Evolutionary conservation across 2,329 filamentous ascomycete genomes (phyloP).

Genomic region (Exophiala bonariae): DNA sequence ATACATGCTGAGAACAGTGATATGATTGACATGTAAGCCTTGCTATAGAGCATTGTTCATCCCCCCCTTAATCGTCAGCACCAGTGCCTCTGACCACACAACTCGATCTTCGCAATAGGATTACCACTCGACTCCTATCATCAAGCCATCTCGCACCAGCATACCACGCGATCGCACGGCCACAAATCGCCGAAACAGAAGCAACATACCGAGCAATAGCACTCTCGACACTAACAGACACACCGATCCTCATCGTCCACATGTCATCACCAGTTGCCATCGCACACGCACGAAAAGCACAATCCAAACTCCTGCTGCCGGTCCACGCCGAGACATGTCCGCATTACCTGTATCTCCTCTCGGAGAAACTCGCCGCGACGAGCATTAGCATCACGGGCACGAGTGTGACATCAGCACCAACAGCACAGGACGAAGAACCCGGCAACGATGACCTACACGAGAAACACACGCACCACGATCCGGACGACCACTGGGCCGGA

Average conservation of each 20-base stretch:
- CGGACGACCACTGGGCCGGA: conserved; percentile 43
- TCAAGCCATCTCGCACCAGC: conserved; percentile 28
- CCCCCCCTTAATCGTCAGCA: too few relatives aligned
- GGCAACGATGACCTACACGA: conserved; percentile 20
- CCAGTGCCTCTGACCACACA: too few relatives aligned
- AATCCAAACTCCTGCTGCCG: conserved; percentile 49
- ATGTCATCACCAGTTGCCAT: conserved; percentile 51
- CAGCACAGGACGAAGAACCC: conserved; percentile 32
- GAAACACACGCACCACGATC: conserved; percentile 28
- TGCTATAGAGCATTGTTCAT: too few relatives aligned
- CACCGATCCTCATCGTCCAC: conserved; percentile 56
- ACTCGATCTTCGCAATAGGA: conserved; percentile 31
- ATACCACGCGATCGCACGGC: conserved; percentile 44
- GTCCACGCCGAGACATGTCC: conserved; percentile 60
- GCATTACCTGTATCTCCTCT: conserved; percentile 57
- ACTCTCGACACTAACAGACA: conserved; percentile 50
- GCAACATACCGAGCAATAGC: conserved; percentile 52
- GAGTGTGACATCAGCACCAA: conserved; percentile 26
- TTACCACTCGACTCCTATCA: conserved; percentile 22
- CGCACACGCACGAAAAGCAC: conserved; percentile 50
- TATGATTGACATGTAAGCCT: conserved; percentile 38
- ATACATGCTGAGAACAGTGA: conserved; percentile 49
- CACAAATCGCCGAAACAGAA: conserved; percentile 43
- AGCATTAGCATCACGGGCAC: conserved; percentile 24
- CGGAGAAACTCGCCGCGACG: conserved; percentile 38